These are phyloP conservation scores for Potentilla sterilis DNA, from an alignment of 306 rosid genomes.

Conservation along the genomic window DNA sequence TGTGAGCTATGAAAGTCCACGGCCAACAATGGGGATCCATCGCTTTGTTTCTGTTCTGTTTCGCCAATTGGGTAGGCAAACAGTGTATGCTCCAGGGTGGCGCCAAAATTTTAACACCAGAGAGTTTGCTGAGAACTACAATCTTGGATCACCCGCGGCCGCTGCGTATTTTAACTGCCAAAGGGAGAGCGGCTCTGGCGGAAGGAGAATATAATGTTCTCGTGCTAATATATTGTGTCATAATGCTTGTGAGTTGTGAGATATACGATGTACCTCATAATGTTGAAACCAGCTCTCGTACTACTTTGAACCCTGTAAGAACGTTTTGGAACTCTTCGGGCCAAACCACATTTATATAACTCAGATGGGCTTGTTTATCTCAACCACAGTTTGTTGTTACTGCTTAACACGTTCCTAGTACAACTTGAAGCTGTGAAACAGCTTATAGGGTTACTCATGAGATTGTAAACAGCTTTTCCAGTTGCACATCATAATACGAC, in stretches of 20 bases:
- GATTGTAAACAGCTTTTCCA: neutral
- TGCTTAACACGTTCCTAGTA: neutral
- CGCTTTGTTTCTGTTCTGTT: constrained; percentile 56
- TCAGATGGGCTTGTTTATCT: neutral
- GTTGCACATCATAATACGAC: neutral
- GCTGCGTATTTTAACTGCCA: constrained; percentile 69
- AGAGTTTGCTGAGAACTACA: constrained; percentile 74
- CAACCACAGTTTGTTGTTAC: neutral
- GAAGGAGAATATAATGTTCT: constrained; percentile 40
- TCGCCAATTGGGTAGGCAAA: constrained; percentile 65
- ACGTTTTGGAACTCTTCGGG: neutral
- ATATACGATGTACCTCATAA: neutral
- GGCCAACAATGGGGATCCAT: constrained; percentile 74
- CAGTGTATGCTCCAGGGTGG: constrained; percentile 84
- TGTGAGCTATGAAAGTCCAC: constrained; percentile 68
- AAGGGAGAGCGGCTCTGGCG: constrained; percentile 75
- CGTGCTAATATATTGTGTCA: neutral
- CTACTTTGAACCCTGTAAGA: neutral
- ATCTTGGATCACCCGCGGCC: constrained; percentile 69
- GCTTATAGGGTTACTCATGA: neutral
- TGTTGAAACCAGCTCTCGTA: neutral
- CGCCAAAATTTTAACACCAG: constrained; percentile 73
- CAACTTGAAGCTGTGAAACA: neutral
- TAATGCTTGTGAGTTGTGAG: neutral
- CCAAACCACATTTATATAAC: neutral